These are phyloP conservation scores for Vitis hybrid DNA, from an alignment of 177 flowering plant species.

Conservation along the genomic window DNA sequence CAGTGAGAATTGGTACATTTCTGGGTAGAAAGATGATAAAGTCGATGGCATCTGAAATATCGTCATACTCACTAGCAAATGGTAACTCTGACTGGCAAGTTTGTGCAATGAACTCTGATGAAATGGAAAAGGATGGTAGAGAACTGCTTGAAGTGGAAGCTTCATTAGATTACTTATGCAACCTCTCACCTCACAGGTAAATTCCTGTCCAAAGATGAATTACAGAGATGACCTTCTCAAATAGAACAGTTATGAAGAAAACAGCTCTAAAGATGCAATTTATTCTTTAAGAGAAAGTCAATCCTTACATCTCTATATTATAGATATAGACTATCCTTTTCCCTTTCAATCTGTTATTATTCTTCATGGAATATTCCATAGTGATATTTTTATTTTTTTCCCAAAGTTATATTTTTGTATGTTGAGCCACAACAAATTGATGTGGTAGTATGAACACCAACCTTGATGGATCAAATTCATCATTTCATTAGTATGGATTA, in stretches of 20 bases:
- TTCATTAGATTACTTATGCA: slow-evolving; percentile 84
- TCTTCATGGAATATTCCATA: no score
- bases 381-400: no score
- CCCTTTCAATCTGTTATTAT: no score
- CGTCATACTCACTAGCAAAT: slow-evolving; percentile 32
- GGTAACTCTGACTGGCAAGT: slow-evolving; percentile 17
- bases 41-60: slow-evolving; percentile 55
- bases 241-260: not conserved
- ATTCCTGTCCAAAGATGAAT: not conserved
- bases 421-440: no score
- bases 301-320: not conserved
- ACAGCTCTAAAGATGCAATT: not conserved
- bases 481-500: no score
- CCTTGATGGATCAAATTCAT: no score
- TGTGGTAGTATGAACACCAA: no score
- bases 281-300: not conserved
- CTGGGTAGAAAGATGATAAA: slow-evolving; percentile 75
- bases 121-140: slow-evolving; percentile 62
- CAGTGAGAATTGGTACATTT: slow-evolving; percentile 90
- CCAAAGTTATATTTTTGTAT: no score
- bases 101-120: slow-evolving; percentile 41
- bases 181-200: slow-evolving; percentile 89
- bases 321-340: no score
- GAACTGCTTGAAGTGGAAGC: slow-evolving; percentile 78
- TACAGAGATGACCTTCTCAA: not conserved